Evolutionary conservation across 306 rosid genomes (phyloP).

Genomic region (Carpinus fangiana): DNA sequence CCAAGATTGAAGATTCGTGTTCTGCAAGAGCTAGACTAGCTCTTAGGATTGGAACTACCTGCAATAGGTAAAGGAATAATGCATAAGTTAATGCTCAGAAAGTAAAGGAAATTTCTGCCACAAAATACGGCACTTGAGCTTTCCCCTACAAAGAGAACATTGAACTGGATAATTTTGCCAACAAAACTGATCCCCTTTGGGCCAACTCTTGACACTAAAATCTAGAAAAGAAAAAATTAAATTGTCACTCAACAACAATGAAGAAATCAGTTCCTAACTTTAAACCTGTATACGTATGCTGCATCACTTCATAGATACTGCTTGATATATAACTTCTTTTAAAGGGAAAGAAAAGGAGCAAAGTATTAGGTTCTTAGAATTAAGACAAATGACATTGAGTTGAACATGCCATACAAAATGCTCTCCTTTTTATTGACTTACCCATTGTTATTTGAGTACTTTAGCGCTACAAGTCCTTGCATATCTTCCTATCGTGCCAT

Average conservation of each 20-base stretch:
- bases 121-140: background rate
- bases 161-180: background rate
- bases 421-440: background rate
- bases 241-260: background rate
- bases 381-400: background rate
- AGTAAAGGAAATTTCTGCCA: background rate
- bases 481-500: too few relatives aligned
- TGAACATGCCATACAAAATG: background rate
- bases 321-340: background rate
- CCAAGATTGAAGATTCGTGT: slow-evolving; percentile 72
- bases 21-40: slow-evolving; percentile 94
- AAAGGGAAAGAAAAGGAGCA: background rate
- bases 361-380: background rate
- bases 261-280: background rate
- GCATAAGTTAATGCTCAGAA: slow-evolving; percentile 28
- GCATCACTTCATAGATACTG: background rate
- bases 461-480: too few relatives aligned
- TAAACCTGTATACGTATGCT: background rate
- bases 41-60: slow-evolving; percentile 90
- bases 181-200: background rate
- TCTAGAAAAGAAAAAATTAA: background rate
- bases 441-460: too few relatives aligned
- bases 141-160: too few relatives aligned
- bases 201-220: background rate
- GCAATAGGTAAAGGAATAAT: slow-evolving; percentile 29